Base-by-base conservation (phyloP, 1,284 basidiomycete genomes). In the Apiotrichum brassicae region DNA sequence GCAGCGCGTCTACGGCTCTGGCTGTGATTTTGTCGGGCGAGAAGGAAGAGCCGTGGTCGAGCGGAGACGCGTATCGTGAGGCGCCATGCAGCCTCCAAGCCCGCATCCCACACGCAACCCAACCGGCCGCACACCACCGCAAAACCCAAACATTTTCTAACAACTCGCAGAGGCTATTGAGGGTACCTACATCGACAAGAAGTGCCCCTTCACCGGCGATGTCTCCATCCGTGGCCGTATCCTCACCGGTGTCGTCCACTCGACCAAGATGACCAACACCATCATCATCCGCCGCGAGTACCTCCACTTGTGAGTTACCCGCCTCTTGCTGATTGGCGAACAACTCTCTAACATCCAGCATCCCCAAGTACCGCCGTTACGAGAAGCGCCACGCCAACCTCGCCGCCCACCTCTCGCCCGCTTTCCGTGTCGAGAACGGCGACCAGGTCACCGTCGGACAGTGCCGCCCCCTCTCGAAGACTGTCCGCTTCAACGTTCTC, bases 181-280 rank as follows among this genome's bases (percentile, higher is more conserved):
- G 62, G 95, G 93, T 69, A 87, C 88, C 65, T 99, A 98, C 80
- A 90, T 98, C 72, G 94, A 99, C 84, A 98, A 98, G 82, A 99
- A 99, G 80, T 98, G 93, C 80, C 93, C 93, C 43, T 97, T 94
- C 81, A 93, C 89, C 63, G 88, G 93, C 61, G 79, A 90, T 61
- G 79, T 97, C 66, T 97, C 95, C 52, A 98, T 99, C 76, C 94
- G 95, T 76, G 95, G 95, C 58, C 94, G 95, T 72, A 97, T 99
- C 78, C 79, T 99, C 63, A 94, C 91, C 54, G 95, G 95, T 75
- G 93, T 98, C 62, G 80, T 98, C 53, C 97, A 94, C 61, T 97
- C 93, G 45, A 72, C 72, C 65, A 99, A 99, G 82, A 98, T 99
- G 95, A 95, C 86, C 75, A 90, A 95, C 71, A 98, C 95, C 57